Evolutionary conservation across 108 stramenopile genomes (phyloP), one percentile per base, ranked within the genome.

Genomic region (Fragilaria radians): DNA sequence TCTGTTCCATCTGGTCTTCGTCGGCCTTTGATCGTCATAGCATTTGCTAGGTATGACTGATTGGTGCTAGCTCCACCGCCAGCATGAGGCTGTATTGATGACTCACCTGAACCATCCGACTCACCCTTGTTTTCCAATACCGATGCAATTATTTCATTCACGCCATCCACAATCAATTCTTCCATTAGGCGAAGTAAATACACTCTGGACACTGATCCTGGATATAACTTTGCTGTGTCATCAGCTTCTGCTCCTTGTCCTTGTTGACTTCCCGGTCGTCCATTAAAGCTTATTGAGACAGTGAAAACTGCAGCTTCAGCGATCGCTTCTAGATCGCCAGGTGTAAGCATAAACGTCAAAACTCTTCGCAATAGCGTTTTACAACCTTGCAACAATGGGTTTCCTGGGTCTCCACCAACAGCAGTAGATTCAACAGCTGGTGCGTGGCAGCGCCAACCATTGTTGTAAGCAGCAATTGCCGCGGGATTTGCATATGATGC

Each of bases 161-260:
- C 84, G 9, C 89, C 89, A 65, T 94, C 93, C 48, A 91, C 85
- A 30, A 94, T 86, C 9, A 94, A 74, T 54, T 94, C 93, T 63
- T 90, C 86, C 9, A 94, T 73, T 48, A 94, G 79, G 58, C 93
- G 70, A 28, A 94, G 70, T 19, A 94, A 73, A 63, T 94, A 88
- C 5, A 94, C 77, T 11, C 93, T 76, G 22, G 79, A 71, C 36
- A 88, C 82, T 28, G 86, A 52, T n/a, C 80, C 85, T 5, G 88
- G 88, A 9, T 77, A 62, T 29, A 94, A 68, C 62, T 69, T 68
- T 32, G 71, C 72, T 19, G 70, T 63, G 48, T 36, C 28, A 47
- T 73, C 57, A 30, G 55, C 22, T 50, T 64, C 57, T 5, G 14
- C 7, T 18, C 4, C 5, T 28, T 9, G n/a, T 28, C 29, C 4